Evolutionary conservation across 2,329 filamentous ascomycete genomes (phyloP).

Genomic region (Claviceps citrina): DNA sequence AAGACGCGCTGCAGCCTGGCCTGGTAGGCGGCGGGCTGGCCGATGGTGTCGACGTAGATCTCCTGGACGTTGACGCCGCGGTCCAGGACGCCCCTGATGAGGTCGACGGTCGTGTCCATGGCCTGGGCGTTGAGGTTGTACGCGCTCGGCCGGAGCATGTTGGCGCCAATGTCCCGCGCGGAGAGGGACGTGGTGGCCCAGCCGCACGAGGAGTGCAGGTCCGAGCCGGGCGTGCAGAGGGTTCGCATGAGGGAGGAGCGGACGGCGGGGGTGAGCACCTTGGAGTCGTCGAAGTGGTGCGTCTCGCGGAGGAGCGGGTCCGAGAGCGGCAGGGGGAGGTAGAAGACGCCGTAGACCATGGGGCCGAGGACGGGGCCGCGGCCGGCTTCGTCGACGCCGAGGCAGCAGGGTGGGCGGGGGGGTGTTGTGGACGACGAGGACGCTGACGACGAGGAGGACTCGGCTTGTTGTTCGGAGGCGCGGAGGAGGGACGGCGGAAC

Average conservation of each 20-base stretch:
- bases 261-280: constrained; percentile 69
- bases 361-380: constrained; percentile 81
- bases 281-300: constrained; percentile 89
- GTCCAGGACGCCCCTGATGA: constrained; percentile 65
- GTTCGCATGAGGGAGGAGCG: constrained; percentile 54
- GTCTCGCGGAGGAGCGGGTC: constrained; percentile 60
- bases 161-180: constrained; percentile 64
- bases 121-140: constrained; percentile 97
- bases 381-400: constrained; percentile 89
- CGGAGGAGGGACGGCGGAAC: constrained; percentile 44
- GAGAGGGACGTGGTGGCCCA: constrained; percentile 75
- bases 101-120: constrained; percentile 72
- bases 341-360: constrained; percentile 58
- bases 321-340: constrained; percentile 57
- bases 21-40: constrained; percentile 70
- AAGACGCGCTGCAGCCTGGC: constrained; percentile 71
- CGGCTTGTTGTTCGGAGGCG: constrained; percentile 18
- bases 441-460: constrained; percentile 1
- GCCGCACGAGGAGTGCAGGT: constrained; percentile 45
- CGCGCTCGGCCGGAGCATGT: constrained; percentile 52
- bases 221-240: constrained; percentile 48
- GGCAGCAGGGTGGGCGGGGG: constrained; percentile 38
- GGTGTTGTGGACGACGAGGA: constrained; percentile 9
- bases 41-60: constrained; percentile 92
- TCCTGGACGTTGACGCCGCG: constrained; percentile 70